A percentile compares a stretch with the other conserved stretches of the same genome.
These are phyloP conservation scores for Leccinum solheimii DNA, from an alignment of 1,284 basidiomycete species.

Conservation along the genomic window DNA sequence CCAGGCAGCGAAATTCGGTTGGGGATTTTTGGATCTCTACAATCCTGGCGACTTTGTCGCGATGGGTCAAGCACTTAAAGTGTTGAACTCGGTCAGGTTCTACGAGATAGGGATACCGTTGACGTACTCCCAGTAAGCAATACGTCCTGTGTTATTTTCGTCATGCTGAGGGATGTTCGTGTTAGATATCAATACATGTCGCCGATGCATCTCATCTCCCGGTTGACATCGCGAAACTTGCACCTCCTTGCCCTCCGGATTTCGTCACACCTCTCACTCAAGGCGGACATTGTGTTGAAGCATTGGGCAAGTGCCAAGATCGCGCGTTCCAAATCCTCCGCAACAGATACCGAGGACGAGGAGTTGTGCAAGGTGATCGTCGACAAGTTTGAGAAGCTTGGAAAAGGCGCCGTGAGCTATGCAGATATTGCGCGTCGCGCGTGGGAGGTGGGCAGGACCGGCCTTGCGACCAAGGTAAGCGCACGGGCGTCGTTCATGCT, in stretches of 20 bases:
- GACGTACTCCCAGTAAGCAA: conserved; percentile 81
- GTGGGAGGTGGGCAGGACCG: conserved; percentile 86
- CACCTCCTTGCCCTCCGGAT: conserved; percentile 94
- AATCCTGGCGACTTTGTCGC: conserved; percentile 89
- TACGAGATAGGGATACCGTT: conserved; percentile 94
- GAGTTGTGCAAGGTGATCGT: conserved; percentile 82
- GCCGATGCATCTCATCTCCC: conserved; percentile 75
- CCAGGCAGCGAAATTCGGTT: conserved; percentile 93
- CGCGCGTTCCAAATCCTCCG: conserved; percentile 60
- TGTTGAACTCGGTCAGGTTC: conserved; percentile 91
- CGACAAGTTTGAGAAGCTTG: conserved; percentile 78
- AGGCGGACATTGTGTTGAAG: conserved; percentile 85
- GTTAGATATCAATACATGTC: conserved; percentile 76
- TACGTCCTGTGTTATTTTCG: neutral
- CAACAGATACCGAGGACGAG: conserved; percentile 66
- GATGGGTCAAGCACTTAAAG: conserved; percentile 90
- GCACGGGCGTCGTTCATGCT: conserved; percentile 9
- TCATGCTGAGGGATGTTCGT: conserved; percentile 1
- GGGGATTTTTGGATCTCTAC: conserved; percentile 90
- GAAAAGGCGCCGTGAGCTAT: conserved; percentile 79
- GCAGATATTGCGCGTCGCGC: conserved; percentile 94
- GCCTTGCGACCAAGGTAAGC: conserved; percentile 83
- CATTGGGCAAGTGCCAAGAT: conserved; percentile 98
- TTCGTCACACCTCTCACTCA: conserved; percentile 79
- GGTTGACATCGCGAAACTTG: conserved; percentile 84